Evolutionary conservation across 2,329 filamentous ascomycete genomes (phyloP).

Genomic region (Aureobasidium leucospermi): DNA sequence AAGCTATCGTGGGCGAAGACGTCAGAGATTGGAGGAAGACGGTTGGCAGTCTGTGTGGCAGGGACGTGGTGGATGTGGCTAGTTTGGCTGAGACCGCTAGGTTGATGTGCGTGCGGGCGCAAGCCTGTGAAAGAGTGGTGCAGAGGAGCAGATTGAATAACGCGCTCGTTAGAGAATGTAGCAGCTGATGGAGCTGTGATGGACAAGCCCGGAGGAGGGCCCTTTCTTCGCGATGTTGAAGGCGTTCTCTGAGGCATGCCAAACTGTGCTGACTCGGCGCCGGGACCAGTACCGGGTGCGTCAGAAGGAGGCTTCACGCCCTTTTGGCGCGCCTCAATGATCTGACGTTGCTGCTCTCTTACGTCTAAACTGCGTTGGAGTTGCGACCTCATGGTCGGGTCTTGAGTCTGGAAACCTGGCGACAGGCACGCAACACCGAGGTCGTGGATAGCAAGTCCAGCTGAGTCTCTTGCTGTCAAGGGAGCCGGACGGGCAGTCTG

Average conservation of each 20-base stretch:
- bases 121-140: slow-evolving; percentile 93
- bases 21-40: slow-evolving; percentile 86
- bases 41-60: slow-evolving; percentile 81
- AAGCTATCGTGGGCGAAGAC: slow-evolving; percentile 79
- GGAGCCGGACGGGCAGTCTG: slow-evolving; percentile 54
- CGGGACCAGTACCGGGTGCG: slow-evolving; percentile 34
- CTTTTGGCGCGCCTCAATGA: slow-evolving; percentile 90
- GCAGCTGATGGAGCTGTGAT: slow-evolving; percentile 93
- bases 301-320: slow-evolving; percentile 55
- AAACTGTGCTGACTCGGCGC: slow-evolving; percentile 29
- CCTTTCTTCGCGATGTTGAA: slow-evolving; percentile 60
- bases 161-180: slow-evolving; percentile 85
- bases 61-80: slow-evolving; percentile 89
- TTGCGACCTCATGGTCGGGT: slow-evolving; percentile 94
- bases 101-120: slow-evolving; percentile 64
- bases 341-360: slow-evolving; percentile 84
- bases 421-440: slow-evolving; percentile 91
- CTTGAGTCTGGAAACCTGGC: slow-evolving; percentile 90
- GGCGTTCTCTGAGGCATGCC: slow-evolving; percentile 56
- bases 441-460: slow-evolving; percentile 74
- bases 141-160: slow-evolving; percentile 92
- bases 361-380: slow-evolving; percentile 90
- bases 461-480: slow-evolving; percentile 67
- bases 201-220: slow-evolving; percentile 79
- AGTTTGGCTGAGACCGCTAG: slow-evolving; percentile 72